Percentiles rank a stretch among this genome's conserved stretches.
These are phyloP conservation scores for Rhynchosporium agropyri DNA, from an alignment of 2,329 filamentous ascomycete genomes.

Conservation along the genomic window DNA sequence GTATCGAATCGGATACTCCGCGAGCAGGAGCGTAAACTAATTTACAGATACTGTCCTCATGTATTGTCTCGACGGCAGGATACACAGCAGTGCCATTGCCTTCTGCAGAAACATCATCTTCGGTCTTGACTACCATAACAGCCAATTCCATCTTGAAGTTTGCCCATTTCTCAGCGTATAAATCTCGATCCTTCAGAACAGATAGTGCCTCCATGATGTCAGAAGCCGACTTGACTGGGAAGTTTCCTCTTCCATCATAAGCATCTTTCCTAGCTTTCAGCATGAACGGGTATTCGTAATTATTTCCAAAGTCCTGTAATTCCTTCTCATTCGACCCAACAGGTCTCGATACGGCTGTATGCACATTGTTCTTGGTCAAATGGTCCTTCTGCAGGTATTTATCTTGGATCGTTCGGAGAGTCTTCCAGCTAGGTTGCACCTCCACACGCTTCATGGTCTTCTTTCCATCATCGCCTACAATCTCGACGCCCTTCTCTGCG, in stretches of 20 bases:
- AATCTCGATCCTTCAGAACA: constrained; percentile 67
- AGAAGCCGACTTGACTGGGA: constrained; percentile 58
- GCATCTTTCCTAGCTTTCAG: constrained; percentile 88
- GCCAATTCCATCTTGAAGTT: constrained; percentile 85
- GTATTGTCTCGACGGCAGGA: constrained; percentile 90
- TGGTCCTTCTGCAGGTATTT: constrained; percentile 90
- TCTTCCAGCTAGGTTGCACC: constrained; percentile 82
- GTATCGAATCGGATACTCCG: constrained; percentile 62
- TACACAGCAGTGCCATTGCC: constrained; percentile 67
- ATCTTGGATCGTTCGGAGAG: constrained; percentile 87
- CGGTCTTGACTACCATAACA: constrained; percentile 92
- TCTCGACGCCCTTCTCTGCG: constrained; percentile 62
- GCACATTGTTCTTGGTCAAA: constrained; percentile 66
- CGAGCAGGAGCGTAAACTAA: constrained; percentile 86
- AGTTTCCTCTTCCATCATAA: constrained; percentile 87
- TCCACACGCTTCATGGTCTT: constrained; percentile 53
- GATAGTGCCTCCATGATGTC: constrained; percentile 69
- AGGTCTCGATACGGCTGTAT: constrained; percentile 70
- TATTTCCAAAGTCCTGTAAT: constrained; percentile 62
- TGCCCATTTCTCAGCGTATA: constrained; percentile 84
- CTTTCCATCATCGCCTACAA: constrained; percentile 48
- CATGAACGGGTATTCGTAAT: constrained; percentile 85
- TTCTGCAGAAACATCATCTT: constrained; percentile 55
- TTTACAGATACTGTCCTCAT: constrained; percentile 95
- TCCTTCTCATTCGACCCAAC: constrained; percentile 54